Evolutionary conservation across 176 grass and related monocot species (phyloP).

Genomic region (Chloris gayana): DNA sequence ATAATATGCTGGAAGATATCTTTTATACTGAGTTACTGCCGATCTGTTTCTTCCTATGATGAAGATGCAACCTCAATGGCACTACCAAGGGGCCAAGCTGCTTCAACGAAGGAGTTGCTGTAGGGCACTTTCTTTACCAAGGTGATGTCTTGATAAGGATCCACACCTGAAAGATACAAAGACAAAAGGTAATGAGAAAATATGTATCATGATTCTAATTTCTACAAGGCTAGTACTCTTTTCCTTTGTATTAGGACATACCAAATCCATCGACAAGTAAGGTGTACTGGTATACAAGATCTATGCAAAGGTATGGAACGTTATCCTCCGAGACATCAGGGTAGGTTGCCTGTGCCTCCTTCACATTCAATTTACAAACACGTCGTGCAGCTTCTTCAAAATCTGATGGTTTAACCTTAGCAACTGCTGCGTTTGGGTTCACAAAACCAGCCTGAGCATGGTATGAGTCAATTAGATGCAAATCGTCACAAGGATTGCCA

Average conservation of each 20-base stretch:
- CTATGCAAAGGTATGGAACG: constrained; percentile 97
- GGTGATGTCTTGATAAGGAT: constrained; percentile 90
- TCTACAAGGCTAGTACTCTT: not conserved
- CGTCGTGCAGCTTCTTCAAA: constrained; percentile 83
- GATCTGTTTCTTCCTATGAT: constrained; percentile 50
- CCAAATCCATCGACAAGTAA: constrained; percentile 96
- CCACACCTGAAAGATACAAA: constrained; percentile 56
- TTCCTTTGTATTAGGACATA: constrained; percentile 45
- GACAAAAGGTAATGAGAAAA: not conserved
- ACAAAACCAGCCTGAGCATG: constrained; percentile 80
- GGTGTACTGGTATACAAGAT: constrained; percentile 98
- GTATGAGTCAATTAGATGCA: constrained; percentile 29
- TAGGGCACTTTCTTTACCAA: constrained; percentile 91
- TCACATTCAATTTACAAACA: constrained; percentile 89
- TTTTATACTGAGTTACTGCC: constrained; percentile 31
- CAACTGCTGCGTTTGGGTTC: constrained; percentile 55
- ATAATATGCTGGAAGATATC: constrained; percentile 22
- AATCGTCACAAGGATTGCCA: constrained; percentile 5
- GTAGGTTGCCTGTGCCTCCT: constrained; percentile 75
- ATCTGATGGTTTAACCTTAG: constrained; percentile 74
- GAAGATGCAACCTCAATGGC: constrained; percentile 95
- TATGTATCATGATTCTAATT: not conserved
- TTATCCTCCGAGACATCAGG: constrained; percentile 65
- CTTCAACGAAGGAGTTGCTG: constrained; percentile 76
- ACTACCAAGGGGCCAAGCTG: constrained; percentile 95